Conservation (phyloP, 495 filamentous ascomycete genomes). For the Cercophora samala region DNA sequence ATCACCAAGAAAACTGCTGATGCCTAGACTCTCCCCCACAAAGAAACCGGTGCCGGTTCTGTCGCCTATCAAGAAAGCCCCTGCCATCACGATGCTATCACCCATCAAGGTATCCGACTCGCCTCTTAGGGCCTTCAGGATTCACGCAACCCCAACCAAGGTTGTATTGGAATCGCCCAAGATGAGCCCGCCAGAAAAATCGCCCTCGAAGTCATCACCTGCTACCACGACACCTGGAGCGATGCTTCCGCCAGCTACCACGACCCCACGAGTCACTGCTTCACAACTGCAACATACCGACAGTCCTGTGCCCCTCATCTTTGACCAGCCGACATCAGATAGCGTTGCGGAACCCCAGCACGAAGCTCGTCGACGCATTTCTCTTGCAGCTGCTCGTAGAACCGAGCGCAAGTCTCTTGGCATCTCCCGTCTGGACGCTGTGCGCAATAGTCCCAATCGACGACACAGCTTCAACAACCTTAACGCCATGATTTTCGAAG, state of each 20-base stretch:
- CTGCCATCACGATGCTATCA: constrained; percentile 12
- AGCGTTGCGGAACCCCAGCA: constrained; percentile 21
- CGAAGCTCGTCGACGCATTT: constrained; percentile 29
- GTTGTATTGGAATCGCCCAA: constrained; percentile 30
- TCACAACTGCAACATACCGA: constrained; percentile 2
- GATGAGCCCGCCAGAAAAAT: constrained; percentile 15
- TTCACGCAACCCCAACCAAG: constrained; percentile 30
- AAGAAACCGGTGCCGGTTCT: constrained; percentile 14
- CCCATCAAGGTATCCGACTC: constrained; percentile 31
- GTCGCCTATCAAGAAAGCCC: constrained; percentile 26
- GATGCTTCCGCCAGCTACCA: not conserved
- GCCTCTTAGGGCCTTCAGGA: constrained; percentile 25
- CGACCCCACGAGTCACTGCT: not conserved
- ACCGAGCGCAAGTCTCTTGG: constrained; percentile 28
- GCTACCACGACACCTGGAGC: not conserved
- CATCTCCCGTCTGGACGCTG: constrained; percentile 19
- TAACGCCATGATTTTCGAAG: not conserved
- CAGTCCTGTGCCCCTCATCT: constrained; percentile 25
- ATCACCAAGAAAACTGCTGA: constrained; percentile 24
- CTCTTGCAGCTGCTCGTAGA: constrained; percentile 29
- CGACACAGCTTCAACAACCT: constrained; percentile 31
- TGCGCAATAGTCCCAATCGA: constrained; percentile 21
- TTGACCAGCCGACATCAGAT: constrained; percentile 31
- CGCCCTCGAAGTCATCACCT: constrained; percentile 26
- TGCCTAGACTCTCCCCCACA: constrained; percentile 21